Percentiles rank a stretch among this genome's conserved stretches.
phyloP scores from a whole-genome alignment of 129 eudicot genomes.

The Pulicaria dysenterica region DNA sequence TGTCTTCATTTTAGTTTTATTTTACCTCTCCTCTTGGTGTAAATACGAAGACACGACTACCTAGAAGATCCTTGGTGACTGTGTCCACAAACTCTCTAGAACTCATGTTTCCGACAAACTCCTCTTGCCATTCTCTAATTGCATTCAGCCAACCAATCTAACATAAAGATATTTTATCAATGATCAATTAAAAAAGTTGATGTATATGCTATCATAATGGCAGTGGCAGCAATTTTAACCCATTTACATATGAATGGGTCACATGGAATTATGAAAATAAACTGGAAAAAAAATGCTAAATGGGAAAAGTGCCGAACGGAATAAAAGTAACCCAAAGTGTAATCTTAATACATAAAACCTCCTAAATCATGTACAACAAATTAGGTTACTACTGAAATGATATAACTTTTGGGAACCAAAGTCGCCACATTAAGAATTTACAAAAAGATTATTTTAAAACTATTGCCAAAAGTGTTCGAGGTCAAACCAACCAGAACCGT shows the following conservation, averaged over 20 bases:
- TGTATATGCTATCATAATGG: neutral
- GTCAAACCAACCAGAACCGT: neutral
- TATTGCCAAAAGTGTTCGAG: neutral
- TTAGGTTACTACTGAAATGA: neutral
- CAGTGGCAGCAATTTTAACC: slow-evolving; percentile 2
- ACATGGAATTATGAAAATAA: neutral
- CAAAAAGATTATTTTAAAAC: neutral
- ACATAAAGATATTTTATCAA: neutral
- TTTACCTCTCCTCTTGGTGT: slow-evolving; percentile 95
- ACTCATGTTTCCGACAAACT: slow-evolving; percentile 96
- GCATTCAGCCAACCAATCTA: slow-evolving; percentile 98
- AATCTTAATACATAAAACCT: neutral
- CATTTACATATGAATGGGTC: neutral
- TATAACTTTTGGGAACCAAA: neutral
- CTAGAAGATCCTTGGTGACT: slow-evolving; percentile 82
- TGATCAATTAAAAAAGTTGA: neutral
- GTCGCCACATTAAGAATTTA: neutral
- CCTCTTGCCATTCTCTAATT: slow-evolving; percentile 98
- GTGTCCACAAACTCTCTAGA: slow-evolving; percentile 95
- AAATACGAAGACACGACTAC: slow-evolving; percentile 91
- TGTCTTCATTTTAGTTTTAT: neutral
- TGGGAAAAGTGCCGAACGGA: neutral
- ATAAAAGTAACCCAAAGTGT: neutral
- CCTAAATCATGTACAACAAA: neutral
- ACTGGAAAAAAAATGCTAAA: neutral